These are phyloP conservation scores for Cryptococcus sp. DNA, from an alignment of 1,284 basidiomycete genomes.

Conservation along the genomic window DNA sequence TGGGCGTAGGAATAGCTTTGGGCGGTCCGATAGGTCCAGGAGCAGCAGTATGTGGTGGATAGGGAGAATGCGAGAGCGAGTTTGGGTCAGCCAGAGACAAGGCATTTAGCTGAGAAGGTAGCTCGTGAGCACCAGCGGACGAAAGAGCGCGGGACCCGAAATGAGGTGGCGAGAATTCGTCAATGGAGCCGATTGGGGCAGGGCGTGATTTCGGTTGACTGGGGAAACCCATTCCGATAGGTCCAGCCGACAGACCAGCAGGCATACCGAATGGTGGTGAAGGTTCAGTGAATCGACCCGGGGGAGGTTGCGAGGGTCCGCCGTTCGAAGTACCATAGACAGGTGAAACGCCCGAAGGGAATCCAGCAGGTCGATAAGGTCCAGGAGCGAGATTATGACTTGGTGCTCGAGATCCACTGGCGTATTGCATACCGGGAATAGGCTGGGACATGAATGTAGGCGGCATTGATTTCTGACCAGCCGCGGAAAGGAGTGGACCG, in stretches of 20 bases:
- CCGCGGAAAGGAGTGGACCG: conserved; percentile 53
- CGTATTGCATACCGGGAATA: conserved; percentile 14
- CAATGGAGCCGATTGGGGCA: conserved; percentile 22
- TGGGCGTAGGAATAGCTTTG: conserved; percentile 8
- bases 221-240: conserved; percentile 40
- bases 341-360: conserved; percentile 18
- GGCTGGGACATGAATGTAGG: conserved; percentile 33
- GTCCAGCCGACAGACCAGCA: conserved; percentile 21
- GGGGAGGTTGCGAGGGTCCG: conserved; percentile 31
- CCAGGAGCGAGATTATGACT: conserved; percentile 20
- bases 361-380: conserved; percentile 17
- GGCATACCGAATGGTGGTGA: conserved; percentile 20
- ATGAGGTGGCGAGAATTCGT: conserved; percentile 34
- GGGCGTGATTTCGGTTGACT: conserved; percentile 14
- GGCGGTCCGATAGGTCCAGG: conserved; percentile 19
- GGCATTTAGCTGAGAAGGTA: background rate
- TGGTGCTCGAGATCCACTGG: conserved; percentile 18
- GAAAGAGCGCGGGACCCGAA: conserved; percentile 23
- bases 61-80: conserved; percentile 8
- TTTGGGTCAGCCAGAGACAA: conserved; percentile 4
- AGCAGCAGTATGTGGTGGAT: conserved; percentile 1
- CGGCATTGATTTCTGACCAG: conserved; percentile 31
- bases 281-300: conserved; percentile 18
- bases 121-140: conserved; percentile 12
- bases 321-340: conserved; percentile 28